A percentile compares a stretch with the other conserved stretches of the same genome.
phyloP scores from a whole-genome alignment of 1,139 yeast species.

The Pneumocystis jirovecii region DNA sequence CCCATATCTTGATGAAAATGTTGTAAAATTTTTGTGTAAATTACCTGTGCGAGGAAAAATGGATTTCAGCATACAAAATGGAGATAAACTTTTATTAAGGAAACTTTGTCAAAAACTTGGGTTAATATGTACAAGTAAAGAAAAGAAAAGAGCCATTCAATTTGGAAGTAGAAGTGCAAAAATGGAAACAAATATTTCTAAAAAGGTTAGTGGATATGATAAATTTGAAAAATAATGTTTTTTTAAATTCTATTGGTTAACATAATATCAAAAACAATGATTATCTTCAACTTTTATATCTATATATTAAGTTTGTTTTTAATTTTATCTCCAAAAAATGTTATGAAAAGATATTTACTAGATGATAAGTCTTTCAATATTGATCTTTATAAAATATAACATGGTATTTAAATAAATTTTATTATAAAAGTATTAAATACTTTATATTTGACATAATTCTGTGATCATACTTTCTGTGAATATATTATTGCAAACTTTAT shows the following conservation, averaged over 20 bases:
- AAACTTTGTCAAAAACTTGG: slow-evolving; percentile 38
- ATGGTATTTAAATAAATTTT: too few species aligned
- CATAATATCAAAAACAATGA: background rate
- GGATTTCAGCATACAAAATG: slow-evolving; percentile 20
- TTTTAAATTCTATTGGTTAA: background rate
- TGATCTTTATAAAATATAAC: background rate
- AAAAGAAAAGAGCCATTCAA: slow-evolving; percentile 88
- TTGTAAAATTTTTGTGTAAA: slow-evolving; percentile 36
- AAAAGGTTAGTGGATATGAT: slow-evolving; percentile 50
- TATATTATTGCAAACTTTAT: background rate
- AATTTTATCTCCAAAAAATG: background rate
- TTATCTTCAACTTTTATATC: background rate
- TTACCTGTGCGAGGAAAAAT: slow-evolving; percentile 26
- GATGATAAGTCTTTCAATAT: background rate
- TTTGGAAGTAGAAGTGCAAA: slow-evolving; percentile 94
- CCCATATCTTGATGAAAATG: slow-evolving; percentile 60
- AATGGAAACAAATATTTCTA: slow-evolving; percentile 53
- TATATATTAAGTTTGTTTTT: background rate
- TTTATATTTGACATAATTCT: too few species aligned
- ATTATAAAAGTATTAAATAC: too few species aligned
- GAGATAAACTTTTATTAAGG: slow-evolving; percentile 51
- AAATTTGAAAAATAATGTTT: slow-evolving; percentile 14
- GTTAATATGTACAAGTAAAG: slow-evolving; percentile 31
- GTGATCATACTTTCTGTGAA: background rate
- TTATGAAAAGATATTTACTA: background rate